These are phyloP conservation scores for Termitomyces eurrhizus DNA, from an alignment of 768 basidiomycete genomes.

Conservation along the genomic window DNA sequence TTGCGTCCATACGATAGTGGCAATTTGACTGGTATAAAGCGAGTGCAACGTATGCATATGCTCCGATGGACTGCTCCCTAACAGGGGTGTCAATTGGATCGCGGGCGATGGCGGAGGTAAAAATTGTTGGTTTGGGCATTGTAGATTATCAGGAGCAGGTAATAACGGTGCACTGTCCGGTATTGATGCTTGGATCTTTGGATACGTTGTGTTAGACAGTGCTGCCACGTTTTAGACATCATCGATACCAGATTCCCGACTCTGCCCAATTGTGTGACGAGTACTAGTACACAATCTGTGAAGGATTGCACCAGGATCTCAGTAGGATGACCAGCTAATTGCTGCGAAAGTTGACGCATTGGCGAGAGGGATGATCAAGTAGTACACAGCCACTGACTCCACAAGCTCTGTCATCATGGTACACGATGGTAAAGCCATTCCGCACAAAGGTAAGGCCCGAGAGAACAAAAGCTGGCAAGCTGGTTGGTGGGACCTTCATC, in stretches of 20 bases:
- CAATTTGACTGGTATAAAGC: slow-evolving; percentile 83
- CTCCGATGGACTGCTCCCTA: slow-evolving; percentile 71
- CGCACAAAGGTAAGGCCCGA: slow-evolving; percentile 52
- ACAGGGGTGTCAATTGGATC: slow-evolving; percentile 69
- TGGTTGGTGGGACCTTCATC: slow-evolving; percentile 74
- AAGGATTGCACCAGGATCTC: slow-evolving; percentile 78
- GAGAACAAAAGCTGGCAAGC: slow-evolving; percentile 53
- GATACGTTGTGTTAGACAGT: slow-evolving; percentile 1
- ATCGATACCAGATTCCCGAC: slow-evolving; percentile 75
- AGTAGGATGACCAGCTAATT: slow-evolving; percentile 56
- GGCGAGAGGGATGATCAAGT: slow-evolving; percentile 27
- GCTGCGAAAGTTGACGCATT: slow-evolving; percentile 44
- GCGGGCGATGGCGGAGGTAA: slow-evolving; percentile 67
- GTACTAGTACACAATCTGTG: slow-evolving; percentile 77
- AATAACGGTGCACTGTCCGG: slow-evolving; percentile 58
- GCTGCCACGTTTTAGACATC: slow-evolving; percentile 1
- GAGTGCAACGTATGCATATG: slow-evolving; percentile 70
- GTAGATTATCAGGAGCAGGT: slow-evolving; percentile 32
- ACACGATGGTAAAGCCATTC: slow-evolving; percentile 18
- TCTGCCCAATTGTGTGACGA: slow-evolving; percentile 89
- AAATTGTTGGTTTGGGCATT: slow-evolving; percentile 27
- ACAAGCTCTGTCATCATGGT: slow-evolving; percentile 10
- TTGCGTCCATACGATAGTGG: slow-evolving; percentile 75
- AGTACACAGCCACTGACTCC: slow-evolving; percentile 12
- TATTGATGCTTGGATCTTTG: slow-evolving; percentile 77